A percentile compares a stretch with the other conserved stretches of the same genome.
Conservation (phyloP, 2,329 filamentous ascomycete genomes). For the Neonectria sp. region DNA sequence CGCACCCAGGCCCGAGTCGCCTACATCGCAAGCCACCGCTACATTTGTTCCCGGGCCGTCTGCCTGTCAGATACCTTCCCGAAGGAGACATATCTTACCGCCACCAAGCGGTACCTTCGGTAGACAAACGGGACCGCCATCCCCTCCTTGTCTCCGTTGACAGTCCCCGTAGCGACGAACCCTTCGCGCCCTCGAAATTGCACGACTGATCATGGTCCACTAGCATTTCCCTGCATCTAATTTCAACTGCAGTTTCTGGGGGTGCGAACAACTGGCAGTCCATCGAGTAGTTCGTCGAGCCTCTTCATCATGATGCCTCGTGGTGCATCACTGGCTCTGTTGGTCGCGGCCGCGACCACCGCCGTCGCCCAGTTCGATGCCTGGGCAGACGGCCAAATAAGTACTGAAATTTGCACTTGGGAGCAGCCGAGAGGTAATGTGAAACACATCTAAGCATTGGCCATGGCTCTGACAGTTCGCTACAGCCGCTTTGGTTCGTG, state of each 20-base stretch:
- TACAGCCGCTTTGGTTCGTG: constrained; percentile 70
- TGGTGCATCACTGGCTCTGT: constrained; percentile 32
- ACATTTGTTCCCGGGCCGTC: constrained; percentile 5
- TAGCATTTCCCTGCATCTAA: constrained; percentile 38
- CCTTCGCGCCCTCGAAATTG: constrained; percentile 23
- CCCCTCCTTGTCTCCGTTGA: constrained; percentile 9
- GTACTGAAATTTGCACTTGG: constrained; percentile 74
- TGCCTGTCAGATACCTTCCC: constrained; percentile 31
- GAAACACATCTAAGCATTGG: background rate
- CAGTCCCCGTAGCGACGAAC: constrained; percentile 25
- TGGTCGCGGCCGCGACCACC: constrained; percentile 34
- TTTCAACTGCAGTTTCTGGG: constrained; percentile 23
- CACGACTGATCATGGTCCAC: constrained; percentile 42
- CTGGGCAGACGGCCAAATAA: constrained; percentile 68
- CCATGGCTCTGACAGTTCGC: constrained; percentile 39
- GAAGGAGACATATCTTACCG: constrained; percentile 29
- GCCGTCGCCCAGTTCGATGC: constrained; percentile 58
- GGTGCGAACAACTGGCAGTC: constrained; percentile 28
- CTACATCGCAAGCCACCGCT: constrained; percentile 11
- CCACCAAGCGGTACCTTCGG: constrained; percentile 17
- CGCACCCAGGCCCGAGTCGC: constrained; percentile 12
- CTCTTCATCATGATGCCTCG: constrained; percentile 39
- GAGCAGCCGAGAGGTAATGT: constrained; percentile 58
- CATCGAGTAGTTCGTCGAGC: constrained; percentile 21
- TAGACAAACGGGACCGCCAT: constrained; percentile 10